Evolutionary conservation across 2,329 filamentous ascomycete species (phyloP), one percentile per base, ranked within the genome.

Genomic region (Chalara sp.): DNA sequence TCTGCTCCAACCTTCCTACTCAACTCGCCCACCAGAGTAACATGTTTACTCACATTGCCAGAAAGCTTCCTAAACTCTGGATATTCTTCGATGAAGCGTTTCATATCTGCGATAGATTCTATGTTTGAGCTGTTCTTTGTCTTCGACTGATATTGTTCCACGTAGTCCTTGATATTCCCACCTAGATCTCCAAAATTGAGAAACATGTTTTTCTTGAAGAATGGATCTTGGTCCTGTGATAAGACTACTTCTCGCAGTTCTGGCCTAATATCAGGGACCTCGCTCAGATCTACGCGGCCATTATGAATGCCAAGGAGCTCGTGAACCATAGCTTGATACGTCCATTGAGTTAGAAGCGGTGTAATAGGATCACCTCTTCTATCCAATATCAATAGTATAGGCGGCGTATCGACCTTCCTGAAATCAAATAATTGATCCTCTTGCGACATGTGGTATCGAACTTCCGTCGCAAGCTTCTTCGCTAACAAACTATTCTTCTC

Each of bases 301-400:
- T 97, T 97, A 52, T 87, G 81, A 58, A 99, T 96, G 5, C 93
- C 93, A 10, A 99, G 76, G 2, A 97, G 73, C 64, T 99, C 93
- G 66, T 99, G 93, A 1, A 99, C 93, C 91, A 99, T 99, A n/a
- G 93, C 93, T 70, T 99, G 93, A 64, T 99, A 99, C 30, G 93
- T 99, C 93, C 93, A 99, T 67, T 99, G 93, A 3, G 90, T 96
- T 46, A 99, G 77, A 8, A 99, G 73, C 0, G 93, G 93, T 4
- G 93, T 99, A 47, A 97, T 87, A 0, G 93, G 92, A 63, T 99
- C 93, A 65, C 96, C 91, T 67, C 93, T 81, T 41, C 93, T 83
- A 69, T 99, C 93, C 32, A 99, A 72, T 49, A 99, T 81, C 33
- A 99, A 76, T 11, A 99, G 75, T 60, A 99, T 91, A 0, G 95